phyloP scores from a whole-genome alignment of 495 filamentous ascomycete species.

The Daldinia vernicosa region DNA sequence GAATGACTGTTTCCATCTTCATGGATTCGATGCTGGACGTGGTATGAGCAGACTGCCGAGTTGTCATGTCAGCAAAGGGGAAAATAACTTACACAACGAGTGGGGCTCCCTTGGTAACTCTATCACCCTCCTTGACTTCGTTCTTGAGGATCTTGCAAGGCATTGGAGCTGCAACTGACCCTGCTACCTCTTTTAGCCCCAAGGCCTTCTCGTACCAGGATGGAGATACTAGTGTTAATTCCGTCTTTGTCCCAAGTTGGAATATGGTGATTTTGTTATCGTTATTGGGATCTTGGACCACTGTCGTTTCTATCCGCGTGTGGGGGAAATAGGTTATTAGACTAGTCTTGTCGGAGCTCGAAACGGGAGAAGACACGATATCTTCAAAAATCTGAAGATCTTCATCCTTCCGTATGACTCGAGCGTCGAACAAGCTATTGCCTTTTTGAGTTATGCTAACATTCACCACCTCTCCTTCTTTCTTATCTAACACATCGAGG shows the following conservation, averaged over 20 bases:
- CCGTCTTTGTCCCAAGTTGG: constrained; percentile 81
- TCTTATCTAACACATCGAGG: constrained; percentile 51
- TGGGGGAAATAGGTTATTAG: constrained; percentile 74
- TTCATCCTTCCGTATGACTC: constrained; percentile 60
- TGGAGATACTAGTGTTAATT: constrained; percentile 71
- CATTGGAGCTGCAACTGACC: constrained; percentile 89
- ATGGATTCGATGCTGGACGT: constrained; percentile 84
- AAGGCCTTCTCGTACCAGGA: constrained; percentile 87
- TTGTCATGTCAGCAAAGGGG: not conserved
- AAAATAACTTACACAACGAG: constrained; percentile 74
- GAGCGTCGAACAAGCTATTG: constrained; percentile 69
- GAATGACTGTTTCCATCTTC: constrained; percentile 99
- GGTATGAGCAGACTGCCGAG: constrained; percentile 22
- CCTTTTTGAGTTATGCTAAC: constrained; percentile 73
- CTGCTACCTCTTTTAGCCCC: constrained; percentile 79
- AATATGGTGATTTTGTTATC: constrained; percentile 77
- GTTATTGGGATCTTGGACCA: constrained; percentile 69
- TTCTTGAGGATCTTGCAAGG: constrained; percentile 92
- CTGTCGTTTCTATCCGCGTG: constrained; percentile 80
- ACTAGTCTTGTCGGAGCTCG: constrained; percentile 44
- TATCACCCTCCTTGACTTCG: constrained; percentile 80
- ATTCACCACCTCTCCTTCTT: constrained; percentile 56
- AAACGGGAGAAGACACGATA: constrained; percentile 49
- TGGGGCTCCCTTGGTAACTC: constrained; percentile 84
- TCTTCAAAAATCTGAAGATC: constrained; percentile 54